Evolutionary conservation across 1,284 basidiomycete genomes (phyloP), one percentile per base, ranked within the genome.

Genomic region (Schizophyllum commune): DNA sequence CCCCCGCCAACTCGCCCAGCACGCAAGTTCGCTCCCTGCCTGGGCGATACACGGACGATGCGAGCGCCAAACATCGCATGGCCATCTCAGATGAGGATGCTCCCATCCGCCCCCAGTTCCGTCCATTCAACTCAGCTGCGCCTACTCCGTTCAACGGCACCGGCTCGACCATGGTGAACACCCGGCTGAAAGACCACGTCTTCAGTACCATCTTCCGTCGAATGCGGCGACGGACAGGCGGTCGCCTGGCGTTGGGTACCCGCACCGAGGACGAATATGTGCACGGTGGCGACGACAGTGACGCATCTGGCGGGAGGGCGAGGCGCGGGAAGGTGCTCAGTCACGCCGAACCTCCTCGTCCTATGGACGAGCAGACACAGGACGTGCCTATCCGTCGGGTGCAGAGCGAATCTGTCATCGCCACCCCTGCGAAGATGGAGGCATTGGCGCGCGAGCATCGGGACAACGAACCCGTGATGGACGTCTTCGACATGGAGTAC

Each of bases 101-200:
- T 61, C 65, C 51, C 61, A 63, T 53, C 75, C 74, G 32, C 77
- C 77, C 32, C 67, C 65, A 33, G 65, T 83, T 53, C 69, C 70
- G 56, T 63, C 62, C 8, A 60, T 74, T 8, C 68, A 15, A 53
- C 54, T 57, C 61, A 61, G 52, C 39, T 66, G 8, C 69, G 72
- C 15, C 76, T 73, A 32, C 78, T 11, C 79, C 82, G 63, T 93
- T 91, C 67, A 91, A 89, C 51, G 95, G 95, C 2, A 91, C 87
- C 0, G 95, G 95, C 0, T 93, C 91, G 15, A 97, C 95, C 1
- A 84, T 88, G 55, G 94, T 97, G 61, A 97, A 98, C 72, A 93
- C 90, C 53, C 91, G 86, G 72, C 78, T 98, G 62, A 95, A 94
- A 74, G 94, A 97, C 69, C 93, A 96, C 66, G 92, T 98, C 55